phyloP scores from a whole-genome alignment of 2,329 filamentous ascomycete species.

The Clathrospora elynae region DNA sequence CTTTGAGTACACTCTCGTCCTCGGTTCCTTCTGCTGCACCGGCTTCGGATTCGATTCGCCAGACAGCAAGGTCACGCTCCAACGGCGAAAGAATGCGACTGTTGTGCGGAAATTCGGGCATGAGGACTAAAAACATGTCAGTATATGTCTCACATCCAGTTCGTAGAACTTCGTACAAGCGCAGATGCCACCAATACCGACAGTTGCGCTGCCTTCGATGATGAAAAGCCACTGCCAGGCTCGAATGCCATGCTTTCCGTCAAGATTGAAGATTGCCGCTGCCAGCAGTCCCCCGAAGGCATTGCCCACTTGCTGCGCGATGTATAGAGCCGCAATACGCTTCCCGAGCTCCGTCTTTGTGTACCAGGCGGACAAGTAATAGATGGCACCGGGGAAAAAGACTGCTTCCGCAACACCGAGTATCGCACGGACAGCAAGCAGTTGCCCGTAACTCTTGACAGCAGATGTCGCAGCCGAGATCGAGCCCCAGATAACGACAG shows the following conservation, averaged over 20 bases:
- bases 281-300: conserved; percentile 51
- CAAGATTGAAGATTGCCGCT: conserved; percentile 41
- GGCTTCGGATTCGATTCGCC: conserved; percentile 2
- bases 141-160: no score
- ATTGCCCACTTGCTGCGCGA: conserved; percentile 45
- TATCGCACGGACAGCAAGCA: conserved; percentile 29
- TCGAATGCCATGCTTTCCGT: conserved; percentile 29
- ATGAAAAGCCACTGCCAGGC: conserved; percentile 39
- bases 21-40: not conserved
- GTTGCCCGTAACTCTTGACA: conserved; percentile 22
- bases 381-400: conserved; percentile 65
- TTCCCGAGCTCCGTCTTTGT: conserved; percentile 56
- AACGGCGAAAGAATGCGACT: conserved; percentile 17
- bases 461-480: conserved; percentile 27
- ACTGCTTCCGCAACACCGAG: conserved; percentile 33
- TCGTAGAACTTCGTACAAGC: no score
- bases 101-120: conserved; percentile 28
- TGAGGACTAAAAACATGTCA: no score
- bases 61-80: conserved; percentile 25
- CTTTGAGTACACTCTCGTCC: not conserved
- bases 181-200: conserved; percentile 25
- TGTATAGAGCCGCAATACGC: conserved; percentile 42
- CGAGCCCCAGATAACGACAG: conserved; percentile 26
- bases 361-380: conserved; percentile 68
- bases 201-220: conserved; percentile 24